Evolutionary conservation across 306 rosid species (phyloP), one percentile per base, ranked within the genome.

Genomic region (Castanea crenata): DNA sequence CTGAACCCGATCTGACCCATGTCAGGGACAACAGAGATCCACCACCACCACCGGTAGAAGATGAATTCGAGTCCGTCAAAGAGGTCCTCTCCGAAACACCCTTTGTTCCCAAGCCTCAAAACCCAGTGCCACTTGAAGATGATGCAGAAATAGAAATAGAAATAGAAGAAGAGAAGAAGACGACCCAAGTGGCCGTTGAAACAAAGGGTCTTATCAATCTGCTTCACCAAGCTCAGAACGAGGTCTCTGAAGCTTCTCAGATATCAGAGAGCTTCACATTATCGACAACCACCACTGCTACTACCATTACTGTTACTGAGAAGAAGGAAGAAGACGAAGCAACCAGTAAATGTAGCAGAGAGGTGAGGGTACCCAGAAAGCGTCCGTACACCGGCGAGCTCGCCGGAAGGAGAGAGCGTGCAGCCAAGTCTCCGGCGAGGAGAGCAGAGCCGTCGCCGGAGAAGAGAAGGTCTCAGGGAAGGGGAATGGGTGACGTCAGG

Each of bases 1-100:
- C 74, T 41, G 87, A 80, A 23, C 72, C 83, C 4, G 55, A 81
- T 19, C 65, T 52, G 13, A 82, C 69, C 64, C 81, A 59, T 44
- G 87, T 84, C 59, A 68, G 25, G 21, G 78, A 83, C 69, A 35
- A 74, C 69, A 82, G 71, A 38, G 55, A 32, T 5, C 76, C 81
- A 23, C 62, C 72, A 14, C 62, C 72, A 19, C 81, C 75, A 4
- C 81, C 82, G 6, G 67, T 78, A 10, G 98, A 95, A 81, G 98
- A 91, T 67, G 97, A 95, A 80, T 25, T 69, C 6, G 99, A 95
- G 81, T 25, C 71, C 6, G 99, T 95, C 71, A 95, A 95, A 73
- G 99, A 95, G 81, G 98, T 95, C 7, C 92, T 93, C 14, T 93
- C 87, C 18, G 99, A 95, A 73, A 95, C 91, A 65, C 97, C 96